Base-by-base conservation (phyloP, 163 green algal species). In the Chlorella variabilis region DNA sequence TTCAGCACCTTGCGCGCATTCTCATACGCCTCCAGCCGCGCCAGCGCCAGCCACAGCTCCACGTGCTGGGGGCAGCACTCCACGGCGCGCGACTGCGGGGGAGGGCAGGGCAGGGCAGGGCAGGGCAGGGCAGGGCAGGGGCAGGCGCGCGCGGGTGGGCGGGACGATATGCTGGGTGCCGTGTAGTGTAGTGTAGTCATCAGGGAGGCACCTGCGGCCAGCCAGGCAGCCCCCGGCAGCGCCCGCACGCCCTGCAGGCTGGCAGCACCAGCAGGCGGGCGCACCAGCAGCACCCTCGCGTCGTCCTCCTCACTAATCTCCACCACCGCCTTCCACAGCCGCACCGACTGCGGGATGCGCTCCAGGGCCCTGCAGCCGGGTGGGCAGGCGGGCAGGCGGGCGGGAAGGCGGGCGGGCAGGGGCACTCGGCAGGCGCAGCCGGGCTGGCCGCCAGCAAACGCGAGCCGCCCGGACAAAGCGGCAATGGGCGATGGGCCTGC, bases 41-140 rank as follows among this genome's bases (percentile, higher is more conserved):
- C 97, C 71, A 99, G 89, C 2, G 97, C 97, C 79, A 99, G 91
- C 96, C 97, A 99, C 54, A 99, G 89, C 82, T 99, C 97, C 73
- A 97, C 92, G 79, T 99, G 96, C 84, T 96, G 89, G 33, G 97
- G 97, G 84, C 97, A 99, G 90, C 97, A 99, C 91, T 99, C 97
- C 71, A 99, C 96, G 6, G 97, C 97, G 20, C 97, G 86, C 18
- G 91, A 92, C 39, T 98, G 91, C 80, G 96, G 78, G 58, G 8
- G 9, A 56, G 41, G 65, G 36, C 25, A 17, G 20, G n/a, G 65
- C 8, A 45, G 33, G 31, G 34, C 4, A 48, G 62, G 13, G 62
- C 6, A 13, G 62, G 33, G 31, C n/a, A 48, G 34, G 31, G 8
- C 9, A 48, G 62, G 34, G 31, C 13, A n/a, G n/a, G n/a, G n/a